Evolutionary conservation across 805 yeast species (phyloP).

Genomic region (Schizosaccharomyces octosporus): DNA sequence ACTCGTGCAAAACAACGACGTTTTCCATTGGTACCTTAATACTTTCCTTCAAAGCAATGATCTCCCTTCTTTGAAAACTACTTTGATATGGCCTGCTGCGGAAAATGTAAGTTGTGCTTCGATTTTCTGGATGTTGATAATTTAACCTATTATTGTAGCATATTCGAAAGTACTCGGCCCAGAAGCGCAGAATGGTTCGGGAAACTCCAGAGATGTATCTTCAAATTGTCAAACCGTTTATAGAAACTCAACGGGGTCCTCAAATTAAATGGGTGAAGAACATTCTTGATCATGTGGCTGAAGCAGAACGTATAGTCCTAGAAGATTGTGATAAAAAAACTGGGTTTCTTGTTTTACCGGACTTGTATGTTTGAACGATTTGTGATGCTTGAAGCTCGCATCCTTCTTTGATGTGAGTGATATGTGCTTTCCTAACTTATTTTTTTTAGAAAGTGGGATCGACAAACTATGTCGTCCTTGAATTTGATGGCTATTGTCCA

Average conservation of each 20-base stretch:
- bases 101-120: conserved; percentile 14
- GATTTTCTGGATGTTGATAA: background rate
- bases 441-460: conserved; percentile 53
- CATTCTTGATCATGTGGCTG: conserved; percentile 59
- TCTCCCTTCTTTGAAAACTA: conserved; percentile 28
- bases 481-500: conserved; percentile 58
- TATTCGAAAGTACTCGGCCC: conserved; percentile 46
- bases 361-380: conserved; percentile 28
- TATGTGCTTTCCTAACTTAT: background rate
- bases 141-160: conserved; percentile 20
- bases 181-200: conserved; percentile 30
- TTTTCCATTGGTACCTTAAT: conserved; percentile 65
- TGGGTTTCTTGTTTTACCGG: conserved; percentile 66
- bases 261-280: conserved; percentile 76
- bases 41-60: conserved; percentile 22
- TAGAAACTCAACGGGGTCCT: conserved; percentile 49
- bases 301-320: conserved; percentile 53
- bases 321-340: conserved; percentile 28
- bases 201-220: conserved; percentile 67
- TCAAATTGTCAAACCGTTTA: conserved; percentile 43
- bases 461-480: conserved; percentile 36
- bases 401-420: background rate
- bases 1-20: conserved; percentile 45
- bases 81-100: conserved; percentile 73
- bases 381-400: background rate